Evolutionary conservation across 805 yeast species (phyloP).

Genomic region (Wickerhamomyces bisporus): DNA sequence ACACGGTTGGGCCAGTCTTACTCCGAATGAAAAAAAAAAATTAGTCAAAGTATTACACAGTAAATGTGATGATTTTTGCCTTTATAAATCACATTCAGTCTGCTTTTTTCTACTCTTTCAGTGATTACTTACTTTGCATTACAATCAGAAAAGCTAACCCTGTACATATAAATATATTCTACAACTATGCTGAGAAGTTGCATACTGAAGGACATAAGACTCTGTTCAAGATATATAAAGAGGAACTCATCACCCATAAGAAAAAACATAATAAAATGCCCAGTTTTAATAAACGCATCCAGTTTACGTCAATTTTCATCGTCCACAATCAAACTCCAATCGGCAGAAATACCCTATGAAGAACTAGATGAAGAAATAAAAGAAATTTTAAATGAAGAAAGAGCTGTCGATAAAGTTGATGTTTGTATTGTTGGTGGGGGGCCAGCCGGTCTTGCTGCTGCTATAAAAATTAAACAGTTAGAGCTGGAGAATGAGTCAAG

Average conservation of each 20-base stretch:
- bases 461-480: slow-evolving; percentile 81
- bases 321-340: slow-evolving; percentile 3
- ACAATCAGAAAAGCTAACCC: no score
- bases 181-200: slow-evolving; percentile 7
- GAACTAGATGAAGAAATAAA: slow-evolving; percentile 37
- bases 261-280: no score
- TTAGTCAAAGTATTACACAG: not conserved
- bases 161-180: not conserved
- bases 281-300: no score
- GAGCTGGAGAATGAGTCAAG: slow-evolving; percentile 62
- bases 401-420: slow-evolving; percentile 85
- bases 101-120: no score
- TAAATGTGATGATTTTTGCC: not conserved
- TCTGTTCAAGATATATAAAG: slow-evolving; percentile 4
- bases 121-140: no score
- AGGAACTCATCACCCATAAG: not conserved
- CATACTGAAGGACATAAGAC: slow-evolving; percentile 7
- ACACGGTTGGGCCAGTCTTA: not conserved
- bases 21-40: no score
- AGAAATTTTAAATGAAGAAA: slow-evolving; percentile 48
- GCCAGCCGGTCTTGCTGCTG: slow-evolving; percentile 95
- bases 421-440: slow-evolving; percentile 98
- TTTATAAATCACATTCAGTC: no score
- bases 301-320: not conserved
- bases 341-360: slow-evolving; percentile 24